phyloP scores from a whole-genome alignment of 1,284 basidiomycete species.

The Exobasidium rhododendri region DNA sequence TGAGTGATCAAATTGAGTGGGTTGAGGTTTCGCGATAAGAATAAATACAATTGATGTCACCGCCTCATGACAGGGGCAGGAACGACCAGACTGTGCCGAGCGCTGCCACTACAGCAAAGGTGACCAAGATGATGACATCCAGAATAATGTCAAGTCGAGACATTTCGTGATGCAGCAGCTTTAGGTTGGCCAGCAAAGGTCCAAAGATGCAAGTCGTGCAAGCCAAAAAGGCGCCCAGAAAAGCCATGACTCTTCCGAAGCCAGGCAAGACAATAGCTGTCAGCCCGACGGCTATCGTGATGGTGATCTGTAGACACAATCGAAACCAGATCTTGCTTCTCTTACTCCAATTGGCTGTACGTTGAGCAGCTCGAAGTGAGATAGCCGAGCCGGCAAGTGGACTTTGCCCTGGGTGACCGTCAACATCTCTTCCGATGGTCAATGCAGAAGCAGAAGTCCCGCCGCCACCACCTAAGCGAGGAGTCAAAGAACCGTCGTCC shows the following conservation, averaged over 20 bases:
- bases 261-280: constrained; percentile 65
- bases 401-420: constrained; percentile 11
- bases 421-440: background rate
- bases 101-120: constrained; percentile 34
- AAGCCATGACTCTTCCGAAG: constrained; percentile 85
- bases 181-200: constrained; percentile 40
- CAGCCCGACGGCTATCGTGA: constrained; percentile 35
- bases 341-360: constrained; percentile 15
- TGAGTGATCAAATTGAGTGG: no score
- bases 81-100: constrained; percentile 46
- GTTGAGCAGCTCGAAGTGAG: constrained; percentile 26
- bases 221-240: constrained; percentile 78
- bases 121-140: constrained; percentile 33
- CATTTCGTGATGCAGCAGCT: constrained; percentile 34
- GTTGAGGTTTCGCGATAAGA: no score
- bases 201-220: constrained; percentile 62
- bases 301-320: constrained; percentile 24
- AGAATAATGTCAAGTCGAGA: constrained; percentile 19
- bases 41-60: no score
- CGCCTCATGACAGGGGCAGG: constrained; percentile 10
- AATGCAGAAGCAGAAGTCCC: background rate
- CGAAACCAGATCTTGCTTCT: constrained; percentile 17
- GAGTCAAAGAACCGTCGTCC: background rate
- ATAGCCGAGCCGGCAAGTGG: constrained; percentile 32
- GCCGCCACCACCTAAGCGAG: background rate